phyloP scores from a whole-genome alignment of 371 early-diverging fungal genomes.

The Mortierella sp. region DNA sequence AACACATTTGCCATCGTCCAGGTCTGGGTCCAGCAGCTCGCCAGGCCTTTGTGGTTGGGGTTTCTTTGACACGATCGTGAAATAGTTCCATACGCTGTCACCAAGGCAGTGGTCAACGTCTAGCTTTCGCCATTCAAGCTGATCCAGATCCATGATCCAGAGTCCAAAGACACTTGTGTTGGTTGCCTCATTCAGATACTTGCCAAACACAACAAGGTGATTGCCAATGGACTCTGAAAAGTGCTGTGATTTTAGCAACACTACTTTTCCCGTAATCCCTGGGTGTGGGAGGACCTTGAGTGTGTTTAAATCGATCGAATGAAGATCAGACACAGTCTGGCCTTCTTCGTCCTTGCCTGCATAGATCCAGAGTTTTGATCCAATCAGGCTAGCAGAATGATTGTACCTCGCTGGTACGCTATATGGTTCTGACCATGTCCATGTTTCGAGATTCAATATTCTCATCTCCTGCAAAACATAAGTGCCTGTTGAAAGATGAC shows the following conservation, averaged over 20 bases:
- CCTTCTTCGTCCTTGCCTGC: slow-evolving; percentile 70
- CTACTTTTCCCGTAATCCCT: slow-evolving; percentile 60
- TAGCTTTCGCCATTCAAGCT: slow-evolving; percentile 68
- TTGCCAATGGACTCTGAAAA: slow-evolving; percentile 74
- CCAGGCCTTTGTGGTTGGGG: slow-evolving; percentile 15
- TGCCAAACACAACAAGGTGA: slow-evolving; percentile 68
- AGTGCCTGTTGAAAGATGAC: slow-evolving; percentile 53
- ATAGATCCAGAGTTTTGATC: slow-evolving; percentile 67
- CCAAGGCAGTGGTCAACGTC: slow-evolving; percentile 65
- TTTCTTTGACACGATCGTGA: slow-evolving; percentile 57
- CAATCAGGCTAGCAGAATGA: slow-evolving; percentile 67
- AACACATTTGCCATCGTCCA: slow-evolving; percentile 30
- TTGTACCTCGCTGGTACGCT: slow-evolving; percentile 69
- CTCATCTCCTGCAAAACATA: slow-evolving; percentile 69
- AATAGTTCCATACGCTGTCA: slow-evolving; percentile 73
- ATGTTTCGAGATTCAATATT: slow-evolving; percentile 65
- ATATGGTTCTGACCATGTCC: slow-evolving; percentile 64
- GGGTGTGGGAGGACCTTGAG: slow-evolving; percentile 47
- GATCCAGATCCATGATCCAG: slow-evolving; percentile 73
- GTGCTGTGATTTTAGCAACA: slow-evolving; percentile 71
- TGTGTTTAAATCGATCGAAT: slow-evolving; percentile 62
- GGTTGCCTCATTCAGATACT: slow-evolving; percentile 54
- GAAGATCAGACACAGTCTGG: slow-evolving; percentile 68
- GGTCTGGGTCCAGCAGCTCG: neutral
- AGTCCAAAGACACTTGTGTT: slow-evolving; percentile 61